phyloP scores from a whole-genome alignment of 805 yeast species.

The Lipomyces sp. region DNA sequence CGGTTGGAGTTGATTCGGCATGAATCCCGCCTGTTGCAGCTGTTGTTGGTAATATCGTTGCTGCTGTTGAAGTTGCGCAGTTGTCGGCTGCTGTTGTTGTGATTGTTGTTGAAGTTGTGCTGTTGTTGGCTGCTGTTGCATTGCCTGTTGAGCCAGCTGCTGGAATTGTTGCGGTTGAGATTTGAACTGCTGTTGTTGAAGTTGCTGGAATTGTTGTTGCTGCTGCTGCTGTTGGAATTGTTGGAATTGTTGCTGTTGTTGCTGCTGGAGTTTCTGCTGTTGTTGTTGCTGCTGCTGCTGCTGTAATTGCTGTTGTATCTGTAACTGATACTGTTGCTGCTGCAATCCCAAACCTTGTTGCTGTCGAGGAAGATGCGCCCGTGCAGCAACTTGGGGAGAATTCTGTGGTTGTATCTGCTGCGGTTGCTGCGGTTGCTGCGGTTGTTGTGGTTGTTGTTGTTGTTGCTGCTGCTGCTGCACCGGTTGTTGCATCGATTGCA shows the following conservation, averaged over 20 bases:
- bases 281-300: conserved; percentile 38
- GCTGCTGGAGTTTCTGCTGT: conserved; percentile 38
- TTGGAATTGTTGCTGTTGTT: conserved; percentile 29
- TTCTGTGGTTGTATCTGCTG: conserved; percentile 6
- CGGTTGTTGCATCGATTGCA: conserved; percentile 36
- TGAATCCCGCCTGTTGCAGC: conserved; percentile 13
- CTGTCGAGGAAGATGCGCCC: conserved; percentile 27
- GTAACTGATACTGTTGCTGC: background rate
- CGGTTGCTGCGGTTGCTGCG: conserved; percentile 25
- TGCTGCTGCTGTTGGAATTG: conserved; percentile 35
- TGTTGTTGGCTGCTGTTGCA: conserved; percentile 22
- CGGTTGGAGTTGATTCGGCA: conserved; percentile 17
- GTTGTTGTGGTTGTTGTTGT: conserved; percentile 38
- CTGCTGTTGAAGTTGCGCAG: conserved; percentile 10
- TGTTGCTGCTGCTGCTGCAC: conserved; percentile 38
- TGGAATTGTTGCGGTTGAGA: conserved; percentile 25
- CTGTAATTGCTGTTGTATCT: conserved; percentile 22
- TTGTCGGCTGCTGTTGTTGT: conserved; percentile 25
- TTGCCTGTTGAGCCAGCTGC: conserved; percentile 26
- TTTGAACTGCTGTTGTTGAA: conserved; percentile 19
- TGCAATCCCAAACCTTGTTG: conserved; percentile 7
- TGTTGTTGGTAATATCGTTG: conserved; percentile 24
- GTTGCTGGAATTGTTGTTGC: conserved; percentile 4
- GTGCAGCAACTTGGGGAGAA: conserved; percentile 38
- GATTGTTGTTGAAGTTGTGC: conserved; percentile 11